Base-by-base conservation (phyloP, 2,329 filamentous ascomycete genomes). In the Xylariaceae sp. region DNA sequence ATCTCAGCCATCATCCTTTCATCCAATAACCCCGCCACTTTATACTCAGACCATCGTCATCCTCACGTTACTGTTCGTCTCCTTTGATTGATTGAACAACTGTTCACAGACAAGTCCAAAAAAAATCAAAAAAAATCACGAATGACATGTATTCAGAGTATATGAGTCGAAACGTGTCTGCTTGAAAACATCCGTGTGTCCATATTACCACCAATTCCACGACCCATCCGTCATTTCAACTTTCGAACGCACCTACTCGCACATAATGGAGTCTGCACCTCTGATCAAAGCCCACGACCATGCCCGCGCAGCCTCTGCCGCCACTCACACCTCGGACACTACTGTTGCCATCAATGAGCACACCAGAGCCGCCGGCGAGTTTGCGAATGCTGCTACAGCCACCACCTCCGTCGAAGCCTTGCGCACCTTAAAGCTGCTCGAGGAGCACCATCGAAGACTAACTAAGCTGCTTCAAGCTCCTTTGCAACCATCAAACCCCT, bases 341-440 rank as follows among this genome's bases (percentile, higher is more conserved):
- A 85, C 85, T 6, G 83, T 88, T 38, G 92, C 92, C 51, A 86
- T 90, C 61, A 86, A 86, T 60, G 88, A 95, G 66, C 92, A 97
- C 68, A 83, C 91, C 42, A 75, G 87, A 46, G 93, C 93, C 29
- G 92, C 93, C 2, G 85, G 83, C 53, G 88, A 95, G 64, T 97
- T 95, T 65, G 84, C 88, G 49, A 84, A 85, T 49, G 91, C 90
- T 22, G 83, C 88, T n/a, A 79, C 81, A 50, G 77, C 70, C 38
- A 95, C 88, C 6, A 75, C 73, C 33, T 79, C 74, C 61, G 63
- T 76, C 52, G 76, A 95, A 74, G 92, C 91, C 12, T 69, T 95
- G 40, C 82, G 93, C 42, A 93, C 91, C 8, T 74, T 98, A 49
- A 81, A 79, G 54, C 78, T 97, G 3, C 82, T 98, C 47, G 89